A percentile compares a stretch with the other conserved stretches of the same genome.
Evolutionary conservation across 83 land plant species (phyloP).

Genomic region (Picea abies): DNA sequence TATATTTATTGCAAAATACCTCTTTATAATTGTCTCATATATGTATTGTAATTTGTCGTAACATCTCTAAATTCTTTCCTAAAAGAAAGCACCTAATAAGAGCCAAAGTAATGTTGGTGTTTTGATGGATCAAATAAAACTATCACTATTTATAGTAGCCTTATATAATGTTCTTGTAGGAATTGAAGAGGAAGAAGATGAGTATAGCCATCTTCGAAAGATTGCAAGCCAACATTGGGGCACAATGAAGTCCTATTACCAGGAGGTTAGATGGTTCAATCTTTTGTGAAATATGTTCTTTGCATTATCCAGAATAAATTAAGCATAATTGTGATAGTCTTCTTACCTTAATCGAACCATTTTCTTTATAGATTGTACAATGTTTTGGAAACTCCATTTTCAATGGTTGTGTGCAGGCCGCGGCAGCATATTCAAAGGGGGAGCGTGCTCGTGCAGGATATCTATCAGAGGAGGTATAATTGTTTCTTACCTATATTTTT

Average conservation of each 20-base stretch:
- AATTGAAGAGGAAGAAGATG: constrained; percentile 56
- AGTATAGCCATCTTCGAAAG: constrained; percentile 44
- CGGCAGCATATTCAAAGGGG: constrained; percentile 72
- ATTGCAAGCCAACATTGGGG: constrained; percentile 67
- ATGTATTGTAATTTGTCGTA: neutral
- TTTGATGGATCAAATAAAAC: no score
- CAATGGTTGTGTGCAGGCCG: constrained; percentile 51
- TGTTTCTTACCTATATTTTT: neutral
- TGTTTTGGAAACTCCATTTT: neutral
- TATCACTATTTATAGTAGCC: no score
- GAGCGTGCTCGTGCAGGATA: constrained; percentile 51
- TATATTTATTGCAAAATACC: no score
- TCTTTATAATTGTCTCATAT: no score
- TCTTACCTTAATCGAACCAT: neutral
- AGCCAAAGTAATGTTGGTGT: neutral
- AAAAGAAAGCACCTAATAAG: neutral
- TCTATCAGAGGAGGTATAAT: constrained; percentile 73
- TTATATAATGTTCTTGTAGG: neutral
- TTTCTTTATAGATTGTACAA: neutral
- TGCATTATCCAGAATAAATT: neutral
- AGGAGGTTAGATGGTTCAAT: constrained; percentile 42
- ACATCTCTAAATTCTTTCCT: neutral
- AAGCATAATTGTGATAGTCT: neutral
- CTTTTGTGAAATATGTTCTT: neutral
- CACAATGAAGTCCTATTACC: constrained; percentile 54